Evolutionary conservation across 495 filamentous ascomycete genomes (phyloP).

Genomic region (Aspergillus avenaceus): DNA sequence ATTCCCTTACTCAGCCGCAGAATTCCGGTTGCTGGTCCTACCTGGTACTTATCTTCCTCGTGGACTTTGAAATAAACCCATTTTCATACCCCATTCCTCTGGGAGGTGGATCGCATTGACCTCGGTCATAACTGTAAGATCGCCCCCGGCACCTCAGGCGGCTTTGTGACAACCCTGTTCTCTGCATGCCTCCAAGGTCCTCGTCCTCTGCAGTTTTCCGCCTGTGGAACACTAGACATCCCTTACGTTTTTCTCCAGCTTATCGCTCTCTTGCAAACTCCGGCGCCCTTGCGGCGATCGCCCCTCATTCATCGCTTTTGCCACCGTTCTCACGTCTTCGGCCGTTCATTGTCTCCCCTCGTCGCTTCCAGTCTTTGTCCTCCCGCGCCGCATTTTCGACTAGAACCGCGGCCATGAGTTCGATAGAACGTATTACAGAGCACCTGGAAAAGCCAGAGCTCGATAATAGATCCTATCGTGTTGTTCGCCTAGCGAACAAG

Average conservation of each 20-base stretch:
- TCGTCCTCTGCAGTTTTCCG: slow-evolving; percentile 33
- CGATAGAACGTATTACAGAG: slow-evolving; percentile 71
- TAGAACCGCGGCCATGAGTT: slow-evolving; percentile 31
- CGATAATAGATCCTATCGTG: slow-evolving; percentile 84
- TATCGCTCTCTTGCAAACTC: slow-evolving; percentile 12
- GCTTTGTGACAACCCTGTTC: slow-evolving; percentile 4
- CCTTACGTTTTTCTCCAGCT: slow-evolving; percentile 17
- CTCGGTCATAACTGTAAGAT: background rate
- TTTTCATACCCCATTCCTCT: no score
- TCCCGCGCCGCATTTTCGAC: slow-evolving; percentile 20
- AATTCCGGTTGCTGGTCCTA: no score
- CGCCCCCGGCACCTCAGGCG: background rate
- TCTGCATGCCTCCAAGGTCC: slow-evolving; percentile 45
- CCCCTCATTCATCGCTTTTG: slow-evolving; percentile 18
- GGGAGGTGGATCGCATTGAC: background rate
- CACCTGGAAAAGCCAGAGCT: slow-evolving; percentile 79
- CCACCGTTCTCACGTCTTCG: slow-evolving; percentile 12
- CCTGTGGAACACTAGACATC: slow-evolving; percentile 30
- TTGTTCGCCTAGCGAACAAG: slow-evolving; percentile 79
- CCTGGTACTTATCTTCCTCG: no score
- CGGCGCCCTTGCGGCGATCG: slow-evolving; percentile 15
- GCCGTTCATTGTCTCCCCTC: background rate
- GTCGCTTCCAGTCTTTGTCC: slow-evolving; percentile 19
- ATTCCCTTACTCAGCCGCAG: no score
- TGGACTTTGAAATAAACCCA: no score